Conservation (phyloP, 2,329 filamentous ascomycete species). For the Pseudocercospora musae region DNA sequence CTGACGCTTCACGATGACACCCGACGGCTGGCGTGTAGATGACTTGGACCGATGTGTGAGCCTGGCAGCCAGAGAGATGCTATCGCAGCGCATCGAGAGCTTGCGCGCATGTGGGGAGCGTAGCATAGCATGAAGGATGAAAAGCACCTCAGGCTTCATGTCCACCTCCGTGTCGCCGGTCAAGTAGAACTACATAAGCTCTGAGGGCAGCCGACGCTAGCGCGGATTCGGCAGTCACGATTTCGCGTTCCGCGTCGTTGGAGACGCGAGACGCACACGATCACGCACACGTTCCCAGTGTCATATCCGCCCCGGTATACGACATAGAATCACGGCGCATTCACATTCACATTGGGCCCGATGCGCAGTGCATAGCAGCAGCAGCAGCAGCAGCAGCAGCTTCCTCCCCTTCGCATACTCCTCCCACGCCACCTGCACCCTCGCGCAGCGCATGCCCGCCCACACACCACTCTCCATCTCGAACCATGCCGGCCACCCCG, state of each 20-base stretch:
- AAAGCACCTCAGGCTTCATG: background rate
- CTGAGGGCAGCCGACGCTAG: background rate
- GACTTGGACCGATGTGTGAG: background rate
- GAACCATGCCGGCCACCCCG: conserved; percentile 31
- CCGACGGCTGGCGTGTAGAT: background rate
- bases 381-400: too few relatives aligned
- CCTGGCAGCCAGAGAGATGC: background rate
- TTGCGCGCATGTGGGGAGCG: background rate
- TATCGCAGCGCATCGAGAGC: background rate
- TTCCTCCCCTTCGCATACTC: background rate
- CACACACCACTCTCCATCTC: conserved; percentile 14
- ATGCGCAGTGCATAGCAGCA: background rate
- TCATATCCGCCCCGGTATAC: background rate
- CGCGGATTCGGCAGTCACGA: background rate
- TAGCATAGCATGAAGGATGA: background rate
- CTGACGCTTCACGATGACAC: background rate
- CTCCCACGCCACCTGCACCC: background rate
- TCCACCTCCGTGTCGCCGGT: background rate
- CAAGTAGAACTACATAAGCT: too few relatives aligned
- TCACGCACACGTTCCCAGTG: background rate
- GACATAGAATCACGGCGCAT: background rate
- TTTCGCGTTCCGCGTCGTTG: background rate
- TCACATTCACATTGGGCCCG: background rate
- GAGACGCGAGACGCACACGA: background rate
- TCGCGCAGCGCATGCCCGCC: conserved; percentile 14